Conservation (phyloP, 1,284 basidiomycete genomes). For the Schizopora paradoxa region DNA sequence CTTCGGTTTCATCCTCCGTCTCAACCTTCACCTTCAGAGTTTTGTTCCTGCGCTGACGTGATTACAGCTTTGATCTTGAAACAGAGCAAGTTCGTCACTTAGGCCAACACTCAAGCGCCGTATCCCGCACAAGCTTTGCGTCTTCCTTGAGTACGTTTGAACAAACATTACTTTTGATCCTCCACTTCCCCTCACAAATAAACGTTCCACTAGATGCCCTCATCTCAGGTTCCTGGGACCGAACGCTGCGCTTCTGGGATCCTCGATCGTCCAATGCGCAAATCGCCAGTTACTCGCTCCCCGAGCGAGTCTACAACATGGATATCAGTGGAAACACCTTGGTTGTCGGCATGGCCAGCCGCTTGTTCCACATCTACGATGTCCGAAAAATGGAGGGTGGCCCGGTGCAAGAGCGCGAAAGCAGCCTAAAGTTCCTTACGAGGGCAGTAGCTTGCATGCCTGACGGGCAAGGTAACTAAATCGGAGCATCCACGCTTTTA, state of each 20-base stretch:
- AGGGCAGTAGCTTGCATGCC: slow-evolving; percentile 87
- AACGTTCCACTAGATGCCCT: slow-evolving; percentile 49
- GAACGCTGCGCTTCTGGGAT: slow-evolving; percentile 85
- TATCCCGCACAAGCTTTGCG: slow-evolving; percentile 59
- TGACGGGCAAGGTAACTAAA: slow-evolving; percentile 79
- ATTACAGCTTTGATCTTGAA: slow-evolving; percentile 52
- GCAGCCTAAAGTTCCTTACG: slow-evolving; percentile 94
- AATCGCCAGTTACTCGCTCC: slow-evolving; percentile 62
- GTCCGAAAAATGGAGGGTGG: slow-evolving; percentile 62
- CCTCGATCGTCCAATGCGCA: slow-evolving; percentile 55
- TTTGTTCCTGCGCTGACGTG: neutral
- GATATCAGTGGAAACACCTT: slow-evolving; percentile 69
- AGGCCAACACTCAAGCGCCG: slow-evolving; percentile 61
- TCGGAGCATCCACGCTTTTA: no score
- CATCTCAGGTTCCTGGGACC: slow-evolving; percentile 89
- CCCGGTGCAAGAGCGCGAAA: slow-evolving; percentile 79
- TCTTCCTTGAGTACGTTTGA: slow-evolving; percentile 45
- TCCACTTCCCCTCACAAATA: neutral
- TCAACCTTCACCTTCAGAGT: slow-evolving; percentile 7
- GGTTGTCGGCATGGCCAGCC: slow-evolving; percentile 87
- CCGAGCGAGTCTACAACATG: slow-evolving; percentile 82
- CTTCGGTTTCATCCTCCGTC: no score
- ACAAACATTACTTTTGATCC: slow-evolving; percentile 4
- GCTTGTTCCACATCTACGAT: slow-evolving; percentile 85
- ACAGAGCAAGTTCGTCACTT: slow-evolving; percentile 57